phyloP scores from a whole-genome alignment of 139 green algal genomes.

The Nannochloris sp. region DNA sequence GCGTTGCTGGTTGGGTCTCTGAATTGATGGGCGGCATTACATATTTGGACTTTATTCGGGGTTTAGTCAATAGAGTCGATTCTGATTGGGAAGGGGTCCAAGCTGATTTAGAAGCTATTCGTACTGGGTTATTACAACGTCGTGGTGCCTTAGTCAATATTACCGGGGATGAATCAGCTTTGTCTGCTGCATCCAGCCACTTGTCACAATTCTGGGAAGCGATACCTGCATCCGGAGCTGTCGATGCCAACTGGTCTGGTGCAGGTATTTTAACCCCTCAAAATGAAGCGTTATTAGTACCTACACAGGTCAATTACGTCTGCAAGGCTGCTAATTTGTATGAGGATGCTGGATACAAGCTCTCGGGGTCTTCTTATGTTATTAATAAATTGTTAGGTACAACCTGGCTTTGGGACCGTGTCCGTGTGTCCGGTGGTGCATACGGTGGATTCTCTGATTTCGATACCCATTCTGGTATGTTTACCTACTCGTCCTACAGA shows the following conservation, averaged over 20 bases:
- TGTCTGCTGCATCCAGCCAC: conserved; percentile 44
- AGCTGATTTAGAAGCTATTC: conserved; percentile 60
- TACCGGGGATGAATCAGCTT: conserved; percentile 76
- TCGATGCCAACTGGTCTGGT: conserved; percentile 21
- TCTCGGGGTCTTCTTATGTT: conserved; percentile 82
- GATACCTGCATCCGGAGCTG: conserved; percentile 48
- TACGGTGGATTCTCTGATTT: conserved; percentile 98
- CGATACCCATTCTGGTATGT: conserved; percentile 88
- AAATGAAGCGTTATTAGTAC: conserved; percentile 90
- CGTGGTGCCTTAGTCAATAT: conserved; percentile 86
- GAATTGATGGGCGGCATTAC: conserved; percentile 87
- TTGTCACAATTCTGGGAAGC: conserved; percentile 70
- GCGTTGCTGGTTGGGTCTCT: conserved; percentile 64
- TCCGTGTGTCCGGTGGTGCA: conserved; percentile 69
- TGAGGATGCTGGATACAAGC: conserved; percentile 83
- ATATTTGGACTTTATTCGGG: conserved; percentile 86
- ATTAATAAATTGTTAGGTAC: conserved; percentile 94
- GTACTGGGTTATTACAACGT: conserved; percentile 60
- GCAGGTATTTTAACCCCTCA: conserved; percentile 26
- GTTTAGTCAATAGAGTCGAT: conserved; percentile 78
- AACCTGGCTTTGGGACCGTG: conserved; percentile 97
- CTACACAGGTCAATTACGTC: conserved; percentile 99
- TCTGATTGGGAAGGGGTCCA: conserved; percentile 74
- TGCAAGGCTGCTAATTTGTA: conserved; percentile 96
- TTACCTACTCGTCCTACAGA: conserved; percentile 88